Percentiles rank a stretch among this genome's conserved stretches.
Evolutionary conservation across 805 yeast species (phyloP).

Genomic region (Lipomyces yamanashiensis): DNA sequence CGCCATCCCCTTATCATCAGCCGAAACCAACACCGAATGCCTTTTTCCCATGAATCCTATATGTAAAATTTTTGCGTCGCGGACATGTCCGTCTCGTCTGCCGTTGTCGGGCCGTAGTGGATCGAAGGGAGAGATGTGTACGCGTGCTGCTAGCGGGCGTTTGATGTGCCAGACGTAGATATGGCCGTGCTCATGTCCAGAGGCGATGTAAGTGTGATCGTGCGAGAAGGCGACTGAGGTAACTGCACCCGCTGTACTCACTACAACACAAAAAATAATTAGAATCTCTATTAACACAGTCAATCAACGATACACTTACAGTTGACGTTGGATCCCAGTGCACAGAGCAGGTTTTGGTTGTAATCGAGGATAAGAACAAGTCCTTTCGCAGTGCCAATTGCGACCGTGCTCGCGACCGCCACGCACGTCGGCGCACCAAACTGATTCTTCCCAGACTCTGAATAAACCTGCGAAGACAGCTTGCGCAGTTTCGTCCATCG

Average conservation of each 20-base stretch:
- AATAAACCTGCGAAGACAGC: conserved; percentile 47
- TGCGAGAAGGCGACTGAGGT: conserved; percentile 62
- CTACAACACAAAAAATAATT: conserved; percentile 34
- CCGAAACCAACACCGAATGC: conserved; percentile 60
- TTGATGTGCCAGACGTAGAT: conserved; percentile 70
- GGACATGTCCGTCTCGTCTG: conserved; percentile 48
- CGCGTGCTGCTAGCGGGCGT: conserved; percentile 42
- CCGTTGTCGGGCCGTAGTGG: conserved; percentile 25
- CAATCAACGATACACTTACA: conserved; percentile 6
- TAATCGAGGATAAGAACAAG: conserved; percentile 68
- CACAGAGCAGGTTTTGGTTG: conserved; percentile 59
- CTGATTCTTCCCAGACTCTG: conserved; percentile 44
- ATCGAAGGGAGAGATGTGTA: conserved; percentile 43
- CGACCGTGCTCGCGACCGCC: conserved; percentile 53
- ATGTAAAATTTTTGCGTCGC: conserved; percentile 50
- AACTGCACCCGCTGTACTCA: conserved; percentile 53
- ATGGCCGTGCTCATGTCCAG: conserved; percentile 69
- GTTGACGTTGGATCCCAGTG: conserved; percentile 46
- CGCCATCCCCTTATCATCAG: conserved; percentile 62
- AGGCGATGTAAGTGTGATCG: conserved; percentile 72
- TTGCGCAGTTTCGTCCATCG: conserved; percentile 52
- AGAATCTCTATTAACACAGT: neutral
- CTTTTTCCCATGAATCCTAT: conserved; percentile 56
- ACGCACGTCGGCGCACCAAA: conserved; percentile 60
- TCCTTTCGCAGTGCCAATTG: conserved; percentile 75